These are phyloP conservation scores for Carpediemonas membranifera DNA, from an alignment of 78 protist species.

Conservation along the genomic window DNA sequence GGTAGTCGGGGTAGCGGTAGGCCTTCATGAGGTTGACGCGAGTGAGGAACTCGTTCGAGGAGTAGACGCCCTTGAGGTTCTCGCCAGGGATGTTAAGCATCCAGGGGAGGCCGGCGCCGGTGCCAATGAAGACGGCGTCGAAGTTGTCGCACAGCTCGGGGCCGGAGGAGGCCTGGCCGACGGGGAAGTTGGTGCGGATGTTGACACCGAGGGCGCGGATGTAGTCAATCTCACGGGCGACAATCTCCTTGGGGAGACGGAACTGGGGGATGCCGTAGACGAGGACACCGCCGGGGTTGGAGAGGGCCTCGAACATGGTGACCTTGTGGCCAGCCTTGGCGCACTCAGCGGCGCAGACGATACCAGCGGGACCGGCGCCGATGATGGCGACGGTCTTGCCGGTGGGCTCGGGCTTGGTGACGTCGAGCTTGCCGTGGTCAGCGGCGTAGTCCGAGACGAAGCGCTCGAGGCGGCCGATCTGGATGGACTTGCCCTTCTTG, in stretches of 20 bases:
- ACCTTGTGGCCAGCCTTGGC: conserved; percentile 8
- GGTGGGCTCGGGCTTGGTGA: background rate
- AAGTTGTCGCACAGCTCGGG: background rate
- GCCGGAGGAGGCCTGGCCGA: background rate
- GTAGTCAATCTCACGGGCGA: background rate
- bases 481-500: background rate
- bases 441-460: background rate
- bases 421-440: background rate
- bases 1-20: background rate
- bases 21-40: background rate
- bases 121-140: conserved; percentile 7
- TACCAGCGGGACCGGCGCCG: conserved; percentile 26
- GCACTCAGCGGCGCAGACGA: conserved; percentile 5
- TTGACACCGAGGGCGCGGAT: background rate
- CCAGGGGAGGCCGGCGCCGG: background rate
- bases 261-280: background rate
- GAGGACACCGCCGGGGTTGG: background rate
- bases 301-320: background rate
- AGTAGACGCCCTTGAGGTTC: background rate
- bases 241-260: background rate
- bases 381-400: background rate
- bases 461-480: background rate
- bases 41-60: background rate
- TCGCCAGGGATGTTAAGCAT: background rate
- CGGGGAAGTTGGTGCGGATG: background rate